Conservation (phyloP, 139 green algal genomes). For the Mesostigma viride region DNA sequence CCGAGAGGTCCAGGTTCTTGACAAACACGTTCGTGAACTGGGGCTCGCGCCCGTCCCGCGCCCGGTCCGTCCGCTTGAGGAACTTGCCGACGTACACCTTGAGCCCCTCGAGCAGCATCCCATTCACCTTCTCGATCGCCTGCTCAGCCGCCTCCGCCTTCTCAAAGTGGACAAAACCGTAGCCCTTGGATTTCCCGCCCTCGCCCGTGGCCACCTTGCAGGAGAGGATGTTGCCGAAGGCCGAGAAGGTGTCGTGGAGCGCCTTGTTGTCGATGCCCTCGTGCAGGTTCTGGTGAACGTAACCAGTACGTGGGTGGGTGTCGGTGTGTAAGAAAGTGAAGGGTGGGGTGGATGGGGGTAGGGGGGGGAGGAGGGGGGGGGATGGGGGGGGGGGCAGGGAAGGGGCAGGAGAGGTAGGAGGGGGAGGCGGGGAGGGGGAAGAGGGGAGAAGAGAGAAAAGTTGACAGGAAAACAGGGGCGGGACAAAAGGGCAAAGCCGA, state of each 20-base stretch:
- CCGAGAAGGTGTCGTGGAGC: constrained; percentile 44
- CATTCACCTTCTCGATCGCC: constrained; percentile 51
- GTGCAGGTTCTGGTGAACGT: constrained; percentile 38
- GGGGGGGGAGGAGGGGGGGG: no score
- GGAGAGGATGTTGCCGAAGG: constrained; percentile 43
- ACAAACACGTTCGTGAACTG: constrained; percentile 51
- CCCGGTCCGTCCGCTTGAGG: constrained; percentile 31
- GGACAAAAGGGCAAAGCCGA: no score
- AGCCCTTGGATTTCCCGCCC: constrained; percentile 37
- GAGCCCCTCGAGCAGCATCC: constrained; percentile 42
- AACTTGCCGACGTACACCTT: constrained; percentile 43
- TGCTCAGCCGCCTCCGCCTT: constrained; percentile 37
- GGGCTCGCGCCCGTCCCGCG: constrained; percentile 2
- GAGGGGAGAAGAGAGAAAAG: neutral
- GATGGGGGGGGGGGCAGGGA: neutral
- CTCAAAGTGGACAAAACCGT: constrained; percentile 51
- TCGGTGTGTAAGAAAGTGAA: neutral
- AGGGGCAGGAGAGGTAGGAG: neutral
- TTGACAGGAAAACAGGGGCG: neutral
- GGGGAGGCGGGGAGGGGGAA: neutral
- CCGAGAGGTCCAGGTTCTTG: constrained; percentile 37
- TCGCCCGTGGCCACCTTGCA: constrained; percentile 39
- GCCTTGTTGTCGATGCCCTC: constrained; percentile 49
- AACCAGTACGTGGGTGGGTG: neutral
- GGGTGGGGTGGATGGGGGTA: no score